A percentile compares a stretch with the other conserved stretches of the same genome.
These are phyloP conservation scores for Penicillium verrucosum DNA, from an alignment of 2,329 filamentous ascomycete genomes.

Conservation along the genomic window DNA sequence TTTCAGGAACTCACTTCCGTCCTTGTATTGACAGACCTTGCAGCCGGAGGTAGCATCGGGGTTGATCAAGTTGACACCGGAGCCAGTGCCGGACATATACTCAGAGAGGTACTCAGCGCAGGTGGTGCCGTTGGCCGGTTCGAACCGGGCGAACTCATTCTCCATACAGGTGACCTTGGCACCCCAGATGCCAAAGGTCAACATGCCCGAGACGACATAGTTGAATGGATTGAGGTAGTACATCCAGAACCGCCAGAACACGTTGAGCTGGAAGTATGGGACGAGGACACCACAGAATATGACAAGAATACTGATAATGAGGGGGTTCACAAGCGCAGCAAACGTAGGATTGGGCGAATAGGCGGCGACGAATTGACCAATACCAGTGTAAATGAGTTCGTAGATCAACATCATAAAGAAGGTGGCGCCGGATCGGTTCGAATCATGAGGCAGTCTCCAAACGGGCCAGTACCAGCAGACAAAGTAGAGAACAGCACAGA, in stretches of 20 bases:
- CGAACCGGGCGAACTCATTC: slow-evolving; percentile 49
- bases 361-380: slow-evolving; percentile 76
- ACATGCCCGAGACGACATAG: slow-evolving; percentile 57
- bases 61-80: slow-evolving; percentile 55
- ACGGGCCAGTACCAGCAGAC: slow-evolving; percentile 52
- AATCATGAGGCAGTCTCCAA: slow-evolving; percentile 61
- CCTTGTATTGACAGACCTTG: slow-evolving; percentile 58
- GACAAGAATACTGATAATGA: slow-evolving; percentile 69
- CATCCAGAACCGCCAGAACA: slow-evolving; percentile 67
- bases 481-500: slow-evolving; percentile 10
- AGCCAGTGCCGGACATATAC: slow-evolving; percentile 50
- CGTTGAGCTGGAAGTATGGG: slow-evolving; percentile 59
- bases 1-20: slow-evolving; percentile 58
- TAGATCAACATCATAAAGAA: slow-evolving; percentile 73
- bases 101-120: slow-evolving; percentile 57
- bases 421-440: slow-evolving; percentile 42
- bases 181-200: slow-evolving; percentile 53
- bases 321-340: slow-evolving; percentile 69
- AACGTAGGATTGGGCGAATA: slow-evolving; percentile 66
- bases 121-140: slow-evolving; percentile 45
- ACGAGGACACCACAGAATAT: slow-evolving; percentile 71
- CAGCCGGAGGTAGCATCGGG: slow-evolving; percentile 57
- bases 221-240: slow-evolving; percentile 62
- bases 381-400: slow-evolving; percentile 66
- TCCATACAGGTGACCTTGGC: slow-evolving; percentile 47